Conservation (phyloP, 345 rosid genomes). For the Eucalyptus rudis region DNA sequence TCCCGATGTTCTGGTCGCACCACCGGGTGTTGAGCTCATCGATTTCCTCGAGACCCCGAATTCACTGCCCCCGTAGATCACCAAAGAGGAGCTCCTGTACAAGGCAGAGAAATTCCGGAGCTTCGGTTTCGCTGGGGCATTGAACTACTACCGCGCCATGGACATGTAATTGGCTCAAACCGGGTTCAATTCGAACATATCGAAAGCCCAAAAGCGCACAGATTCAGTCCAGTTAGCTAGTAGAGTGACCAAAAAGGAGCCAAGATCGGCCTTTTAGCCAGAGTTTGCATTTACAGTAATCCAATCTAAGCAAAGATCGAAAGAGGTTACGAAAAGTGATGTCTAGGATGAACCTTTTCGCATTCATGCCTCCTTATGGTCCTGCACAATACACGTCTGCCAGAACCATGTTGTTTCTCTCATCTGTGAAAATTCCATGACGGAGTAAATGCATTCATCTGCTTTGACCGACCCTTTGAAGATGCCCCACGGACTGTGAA, state of each 20-base stretch:
- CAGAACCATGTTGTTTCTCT: background rate
- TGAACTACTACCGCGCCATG: slow-evolving; percentile 13
- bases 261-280: background rate
- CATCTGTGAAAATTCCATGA: background rate
- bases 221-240: background rate
- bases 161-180: background rate
- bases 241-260: background rate
- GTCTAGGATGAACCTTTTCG: background rate
- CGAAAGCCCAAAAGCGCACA: background rate
- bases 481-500: background rate
- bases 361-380: background rate
- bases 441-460: background rate
- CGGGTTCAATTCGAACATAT: background rate
- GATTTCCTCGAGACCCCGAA: slow-evolving; percentile 15
- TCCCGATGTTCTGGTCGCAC: slow-evolving; percentile 7
- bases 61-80: slow-evolving; percentile 3
- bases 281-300: background rate
- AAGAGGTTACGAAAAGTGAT: background rate
- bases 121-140: slow-evolving; percentile 10
- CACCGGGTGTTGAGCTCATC: slow-evolving; percentile 2
- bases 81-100: slow-evolving; percentile 11
- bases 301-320: background rate
- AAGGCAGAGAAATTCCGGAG: slow-evolving; percentile 4
- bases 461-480: background rate
- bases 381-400: background rate